These are phyloP conservation scores for Martiniozyma abietophila DNA, from an alignment of 805 yeast genomes.

Conservation along the genomic window DNA sequence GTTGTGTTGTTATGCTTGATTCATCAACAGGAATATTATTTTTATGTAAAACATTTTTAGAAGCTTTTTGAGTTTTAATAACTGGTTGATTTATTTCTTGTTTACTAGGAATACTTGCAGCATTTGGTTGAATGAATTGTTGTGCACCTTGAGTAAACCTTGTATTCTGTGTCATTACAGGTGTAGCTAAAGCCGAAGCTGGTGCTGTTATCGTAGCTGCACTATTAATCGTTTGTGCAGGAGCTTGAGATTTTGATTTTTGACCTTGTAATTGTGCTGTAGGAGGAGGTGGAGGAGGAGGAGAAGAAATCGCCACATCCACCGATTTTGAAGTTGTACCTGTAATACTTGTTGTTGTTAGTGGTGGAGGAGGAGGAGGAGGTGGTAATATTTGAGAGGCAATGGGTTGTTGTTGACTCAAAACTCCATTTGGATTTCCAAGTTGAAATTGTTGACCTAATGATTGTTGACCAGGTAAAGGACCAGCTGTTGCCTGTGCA, in stretches of 20 bases:
- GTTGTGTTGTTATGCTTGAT: neutral
- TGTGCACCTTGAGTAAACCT: too few species aligned
- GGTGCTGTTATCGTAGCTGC: conserved; percentile 16
- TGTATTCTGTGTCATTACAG: too few species aligned
- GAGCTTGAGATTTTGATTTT: neutral
- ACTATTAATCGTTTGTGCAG: neutral
- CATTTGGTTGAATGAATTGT: too few species aligned
- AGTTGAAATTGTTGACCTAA: conserved; percentile 20
- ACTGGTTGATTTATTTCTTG: too few species aligned
- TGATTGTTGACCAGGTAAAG: conserved; percentile 23
- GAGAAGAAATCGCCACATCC: neutral
- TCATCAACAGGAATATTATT: too few species aligned
- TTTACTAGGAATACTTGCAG: too few species aligned
- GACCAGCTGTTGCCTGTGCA: conserved; percentile 14
- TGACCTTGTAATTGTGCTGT: neutral
- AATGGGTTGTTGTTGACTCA: conserved; percentile 3
- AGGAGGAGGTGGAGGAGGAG: neutral
- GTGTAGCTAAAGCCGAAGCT: neutral
- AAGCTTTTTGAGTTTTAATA: too few species aligned
- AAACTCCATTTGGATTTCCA: neutral
- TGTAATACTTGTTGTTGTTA: conserved; percentile 3
- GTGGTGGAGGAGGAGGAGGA: conserved; percentile 3
- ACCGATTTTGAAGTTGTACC: neutral
- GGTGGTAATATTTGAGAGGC: conserved; percentile 6
- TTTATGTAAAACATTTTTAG: too few species aligned